Evolutionary conservation across 768 basidiomycete genomes (phyloP).

Genomic region (Floccularia luteovirens): DNA sequence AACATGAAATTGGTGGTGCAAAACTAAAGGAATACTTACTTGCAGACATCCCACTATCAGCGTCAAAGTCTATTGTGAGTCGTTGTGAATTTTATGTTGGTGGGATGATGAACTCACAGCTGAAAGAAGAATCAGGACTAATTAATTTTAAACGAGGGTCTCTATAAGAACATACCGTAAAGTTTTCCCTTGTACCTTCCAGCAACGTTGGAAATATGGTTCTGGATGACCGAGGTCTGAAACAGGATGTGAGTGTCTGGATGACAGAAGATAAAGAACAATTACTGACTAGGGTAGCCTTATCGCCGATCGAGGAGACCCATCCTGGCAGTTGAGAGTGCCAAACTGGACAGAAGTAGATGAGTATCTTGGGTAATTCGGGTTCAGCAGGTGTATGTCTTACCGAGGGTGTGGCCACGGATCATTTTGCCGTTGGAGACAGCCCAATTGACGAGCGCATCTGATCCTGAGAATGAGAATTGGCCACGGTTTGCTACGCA

Average conservation of each 20-base stretch:
- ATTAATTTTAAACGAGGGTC: too few species aligned
- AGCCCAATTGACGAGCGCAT: conserved; percentile 34
- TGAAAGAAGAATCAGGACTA: background rate
- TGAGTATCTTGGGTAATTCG: background rate
- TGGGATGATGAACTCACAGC: conserved; percentile 3
- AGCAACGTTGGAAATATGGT: conserved; percentile 37
- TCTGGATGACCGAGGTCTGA: conserved; percentile 36
- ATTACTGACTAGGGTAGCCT: conserved; percentile 24
- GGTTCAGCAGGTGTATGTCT: too few species aligned
- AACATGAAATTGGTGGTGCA: too few species aligned
- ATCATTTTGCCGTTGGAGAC: conserved; percentile 29
- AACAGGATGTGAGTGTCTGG: too few species aligned
- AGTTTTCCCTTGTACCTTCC: conserved; percentile 39
- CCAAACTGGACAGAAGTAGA: conserved; percentile 16
- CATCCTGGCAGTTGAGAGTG: conserved; percentile 33
- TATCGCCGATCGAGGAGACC: conserved; percentile 29
- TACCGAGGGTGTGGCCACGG: conserved; percentile 32
- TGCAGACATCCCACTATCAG: conserved; percentile 33
- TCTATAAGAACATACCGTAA: conserved; percentile 24
- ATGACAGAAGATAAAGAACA: too few species aligned
- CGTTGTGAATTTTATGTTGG: background rate
- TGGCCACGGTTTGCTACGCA: conserved; percentile 15
- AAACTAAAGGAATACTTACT: conserved; percentile 21
- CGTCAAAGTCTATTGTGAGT: background rate
- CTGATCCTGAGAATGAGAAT: conserved; percentile 23